Percentiles rank a stretch among this genome's conserved stretches.
Conservation (phyloP, 768 basidiomycete genomes). For the Leccinum uliginosum region DNA sequence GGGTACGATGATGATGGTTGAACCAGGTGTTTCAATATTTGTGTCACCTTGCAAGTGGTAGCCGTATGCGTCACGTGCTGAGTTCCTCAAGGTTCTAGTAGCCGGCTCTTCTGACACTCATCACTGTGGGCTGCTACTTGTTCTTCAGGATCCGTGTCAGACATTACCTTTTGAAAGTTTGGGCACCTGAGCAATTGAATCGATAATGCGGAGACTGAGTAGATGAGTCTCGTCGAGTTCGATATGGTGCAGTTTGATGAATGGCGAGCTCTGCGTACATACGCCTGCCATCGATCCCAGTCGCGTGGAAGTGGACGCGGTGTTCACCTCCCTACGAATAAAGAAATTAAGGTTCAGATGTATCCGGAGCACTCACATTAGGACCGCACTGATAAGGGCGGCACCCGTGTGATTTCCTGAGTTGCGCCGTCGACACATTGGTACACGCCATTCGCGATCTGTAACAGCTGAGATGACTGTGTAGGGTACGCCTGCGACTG, state of each 20-base stretch:
- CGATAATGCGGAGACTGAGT: neutral
- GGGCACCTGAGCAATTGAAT: neutral
- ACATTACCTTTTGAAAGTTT: neutral
- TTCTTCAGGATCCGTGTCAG: neutral
- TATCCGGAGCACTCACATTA: constrained; percentile 3
- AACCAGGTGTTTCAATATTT: neutral
- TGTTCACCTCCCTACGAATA: neutral
- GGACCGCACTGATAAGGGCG: neutral
- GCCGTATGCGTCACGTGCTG: constrained; percentile 16
- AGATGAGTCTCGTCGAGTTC: neutral
- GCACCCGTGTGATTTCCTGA: neutral
- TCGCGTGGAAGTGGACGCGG: neutral
- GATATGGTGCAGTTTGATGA: neutral
- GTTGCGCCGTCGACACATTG: neutral
- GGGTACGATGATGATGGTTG: neutral
- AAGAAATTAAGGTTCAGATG: neutral
- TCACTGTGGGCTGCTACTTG: neutral
- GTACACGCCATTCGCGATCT: neutral
- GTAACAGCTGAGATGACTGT: neutral
- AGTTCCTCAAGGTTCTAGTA: neutral
- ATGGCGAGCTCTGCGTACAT: neutral
- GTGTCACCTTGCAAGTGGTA: neutral
- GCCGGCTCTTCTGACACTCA: constrained; percentile 1
- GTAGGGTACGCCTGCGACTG: neutral
- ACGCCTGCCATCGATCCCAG: neutral